Conservation (phyloP, 2,329 filamentous ascomycete genomes). For the Fusarium sp. region DNA sequence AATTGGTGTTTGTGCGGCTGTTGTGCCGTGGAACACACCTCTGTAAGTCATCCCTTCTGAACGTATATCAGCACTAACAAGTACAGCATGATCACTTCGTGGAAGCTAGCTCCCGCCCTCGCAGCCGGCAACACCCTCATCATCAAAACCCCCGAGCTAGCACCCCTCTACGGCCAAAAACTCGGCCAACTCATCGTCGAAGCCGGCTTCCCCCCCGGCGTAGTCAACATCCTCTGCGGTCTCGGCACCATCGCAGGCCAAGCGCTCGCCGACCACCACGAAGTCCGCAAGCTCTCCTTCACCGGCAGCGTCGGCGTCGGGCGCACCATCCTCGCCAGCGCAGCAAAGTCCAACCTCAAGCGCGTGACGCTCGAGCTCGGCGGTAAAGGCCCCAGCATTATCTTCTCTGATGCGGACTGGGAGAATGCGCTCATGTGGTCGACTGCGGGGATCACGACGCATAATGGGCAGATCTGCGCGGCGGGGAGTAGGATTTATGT, state of each 20-base stretch:
- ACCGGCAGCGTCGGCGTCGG: constrained; percentile 75
- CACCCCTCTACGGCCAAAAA: constrained; percentile 66
- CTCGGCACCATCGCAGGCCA: constrained; percentile 71
- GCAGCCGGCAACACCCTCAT: constrained; percentile 69
- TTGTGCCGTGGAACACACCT: constrained; percentile 82
- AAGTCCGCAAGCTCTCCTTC: constrained; percentile 77
- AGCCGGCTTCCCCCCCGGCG: constrained; percentile 77
- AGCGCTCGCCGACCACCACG: constrained; percentile 69
- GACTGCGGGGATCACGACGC: constrained; percentile 53
- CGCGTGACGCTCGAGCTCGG: constrained; percentile 79
- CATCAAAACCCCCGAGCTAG: constrained; percentile 69
- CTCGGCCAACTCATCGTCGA: constrained; percentile 71
- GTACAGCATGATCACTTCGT: constrained; percentile 23
- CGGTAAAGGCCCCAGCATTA: constrained; percentile 68
- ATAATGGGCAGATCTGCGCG: constrained; percentile 68
- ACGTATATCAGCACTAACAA: background rate
- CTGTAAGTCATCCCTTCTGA: background rate
- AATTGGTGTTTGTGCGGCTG: constrained; percentile 72
- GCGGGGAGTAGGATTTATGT: constrained; percentile 67
- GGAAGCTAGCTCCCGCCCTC: constrained; percentile 72
- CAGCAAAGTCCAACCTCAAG: constrained; percentile 76
- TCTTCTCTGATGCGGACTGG: constrained; percentile 68
- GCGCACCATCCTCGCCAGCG: constrained; percentile 74
- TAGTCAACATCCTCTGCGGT: constrained; percentile 76
- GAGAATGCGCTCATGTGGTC: constrained; percentile 66